These are phyloP conservation scores for Epichloe coenophiala DNA, from an alignment of 2,329 filamentous ascomycete species.

Conservation along the genomic window DNA sequence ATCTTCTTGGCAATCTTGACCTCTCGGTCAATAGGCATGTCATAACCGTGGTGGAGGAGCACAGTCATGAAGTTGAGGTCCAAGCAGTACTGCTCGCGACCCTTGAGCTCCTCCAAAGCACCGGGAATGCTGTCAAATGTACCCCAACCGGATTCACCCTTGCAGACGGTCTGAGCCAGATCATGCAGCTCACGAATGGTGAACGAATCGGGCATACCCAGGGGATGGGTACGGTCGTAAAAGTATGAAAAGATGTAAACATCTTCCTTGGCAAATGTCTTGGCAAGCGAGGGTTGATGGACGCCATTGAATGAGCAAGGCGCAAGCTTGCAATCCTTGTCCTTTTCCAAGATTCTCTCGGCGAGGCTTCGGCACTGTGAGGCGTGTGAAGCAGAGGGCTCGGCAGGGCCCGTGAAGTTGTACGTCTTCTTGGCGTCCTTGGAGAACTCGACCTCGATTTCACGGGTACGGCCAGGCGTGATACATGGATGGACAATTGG, in stretches of 20 bases:
- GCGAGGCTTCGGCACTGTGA: slow-evolving; percentile 83
- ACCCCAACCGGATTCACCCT: slow-evolving; percentile 64
- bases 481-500: slow-evolving; percentile 79
- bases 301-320: slow-evolving; percentile 99
- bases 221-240: slow-evolving; percentile 82
- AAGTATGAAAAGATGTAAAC: slow-evolving; percentile 98
- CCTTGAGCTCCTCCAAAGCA: slow-evolving; percentile 67
- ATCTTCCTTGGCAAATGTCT: slow-evolving; percentile 85
- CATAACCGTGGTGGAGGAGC: slow-evolving; percentile 86
- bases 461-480: slow-evolving; percentile 61
- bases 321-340: slow-evolving; percentile 62
- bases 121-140: slow-evolving; percentile 64
- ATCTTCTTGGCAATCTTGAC: slow-evolving; percentile 99
- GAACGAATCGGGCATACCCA: slow-evolving; percentile 98
- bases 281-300: slow-evolving; percentile 80
- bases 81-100: slow-evolving; percentile 79
- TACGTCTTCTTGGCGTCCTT: slow-evolving; percentile 51
- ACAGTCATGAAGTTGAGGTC: slow-evolving; percentile 96
- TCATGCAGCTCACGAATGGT: slow-evolving; percentile 83
- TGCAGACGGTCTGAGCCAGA: slow-evolving; percentile 72
- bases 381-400: slow-evolving; percentile 66
- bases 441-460: slow-evolving; percentile 59
- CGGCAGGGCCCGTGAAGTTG: slow-evolving; percentile 76
- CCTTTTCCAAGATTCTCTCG: slow-evolving; percentile 84
- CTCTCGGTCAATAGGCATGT: slow-evolving; percentile 93